Evolutionary conservation across 73 alveolate genomes (phyloP), one percentile per base, ranked within the genome.

Genomic region (Tetrahymena elliotti): DNA sequence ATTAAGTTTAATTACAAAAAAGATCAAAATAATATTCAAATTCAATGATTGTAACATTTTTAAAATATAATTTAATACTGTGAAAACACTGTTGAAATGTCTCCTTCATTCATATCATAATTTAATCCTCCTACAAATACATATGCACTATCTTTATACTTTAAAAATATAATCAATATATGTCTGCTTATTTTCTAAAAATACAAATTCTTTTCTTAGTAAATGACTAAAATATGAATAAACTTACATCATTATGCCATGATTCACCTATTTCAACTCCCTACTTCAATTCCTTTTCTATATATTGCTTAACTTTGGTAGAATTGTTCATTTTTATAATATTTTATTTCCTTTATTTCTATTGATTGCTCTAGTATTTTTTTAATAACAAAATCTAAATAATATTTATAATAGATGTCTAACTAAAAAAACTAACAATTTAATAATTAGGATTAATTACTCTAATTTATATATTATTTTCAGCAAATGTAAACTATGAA

Each of bases 41-140:
- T 18, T 35, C 31, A 83, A 83, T 35, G 82, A 47, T 47, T 18
- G 11, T 7, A 27, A 3, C 20, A 2, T 27, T 68, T 11, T 27
- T 68, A 68, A 68, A 68, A 24, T 31, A 4, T 22, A 68, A 27
- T 68, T n/a, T n/a, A n/a, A n/a, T 68, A 97, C 94, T 98, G 98
- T 0, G 99, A 98, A 96, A 98, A 98, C 9, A 99, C 99, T 15
- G 96, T 98, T n/a, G 98, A 99, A 33, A 99, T 96, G 95, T 99
- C 99, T 37, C 99, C 99, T 96, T 99, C 99, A 93, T 98, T 99
- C 97, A 99, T 95, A 53, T 96, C 97, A 96, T 98, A 98, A 93
- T 98, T 97, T 31, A 68, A 68, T 68, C 88, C 88, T 68, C 88
- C 88, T 6, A 68, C 38, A 68, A 68, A 68, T 22, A 68, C n/a